These are phyloP conservation scores for Pythium monospermum DNA, from an alignment of 352 stramenopile species.

Conservation along the genomic window DNA sequence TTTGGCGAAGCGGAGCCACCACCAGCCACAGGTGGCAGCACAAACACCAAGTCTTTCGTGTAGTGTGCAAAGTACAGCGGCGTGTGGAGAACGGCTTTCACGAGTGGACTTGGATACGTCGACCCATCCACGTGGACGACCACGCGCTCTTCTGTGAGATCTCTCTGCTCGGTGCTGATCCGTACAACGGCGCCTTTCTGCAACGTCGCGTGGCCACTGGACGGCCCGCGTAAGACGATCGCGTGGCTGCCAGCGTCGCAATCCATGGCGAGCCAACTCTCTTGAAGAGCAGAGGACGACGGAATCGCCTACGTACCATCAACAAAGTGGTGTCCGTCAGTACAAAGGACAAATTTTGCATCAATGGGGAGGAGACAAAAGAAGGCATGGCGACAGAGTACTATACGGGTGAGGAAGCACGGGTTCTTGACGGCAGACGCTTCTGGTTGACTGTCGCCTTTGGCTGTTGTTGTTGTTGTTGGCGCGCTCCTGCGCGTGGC, in stretches of 20 bases:
- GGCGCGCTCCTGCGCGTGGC: background rate
- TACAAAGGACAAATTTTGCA: constrained; percentile 1
- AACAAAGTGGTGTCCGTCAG: too few relatives aligned
- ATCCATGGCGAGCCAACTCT: constrained; percentile 12
- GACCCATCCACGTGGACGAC: constrained; percentile 4
- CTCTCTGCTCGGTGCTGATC: constrained; percentile 7
- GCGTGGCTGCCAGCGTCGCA: constrained; percentile 1
- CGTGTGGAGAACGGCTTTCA: constrained; percentile 4
- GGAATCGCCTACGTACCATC: background rate
- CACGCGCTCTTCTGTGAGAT: constrained; percentile 16
- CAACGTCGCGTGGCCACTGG: background rate
- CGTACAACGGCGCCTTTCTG: constrained; percentile 5
- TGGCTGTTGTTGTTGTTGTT: background rate
- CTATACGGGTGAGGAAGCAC: constrained; percentile 16
- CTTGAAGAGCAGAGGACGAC: background rate
- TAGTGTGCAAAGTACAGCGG: constrained; percentile 10
- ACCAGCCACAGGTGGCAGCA: constrained; percentile 2
- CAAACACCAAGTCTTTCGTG: constrained; percentile 7
- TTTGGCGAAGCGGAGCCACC: background rate
- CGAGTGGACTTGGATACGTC: constrained; percentile 3
- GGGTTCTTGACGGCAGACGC: background rate
- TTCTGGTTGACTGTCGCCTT: constrained; percentile 3
- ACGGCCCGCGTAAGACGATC: constrained; percentile 5
- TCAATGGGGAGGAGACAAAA: background rate
- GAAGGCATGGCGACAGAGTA: constrained; percentile 4